Base-by-base conservation (phyloP, 148 eudicot species). In the Camellia japonica region DNA sequence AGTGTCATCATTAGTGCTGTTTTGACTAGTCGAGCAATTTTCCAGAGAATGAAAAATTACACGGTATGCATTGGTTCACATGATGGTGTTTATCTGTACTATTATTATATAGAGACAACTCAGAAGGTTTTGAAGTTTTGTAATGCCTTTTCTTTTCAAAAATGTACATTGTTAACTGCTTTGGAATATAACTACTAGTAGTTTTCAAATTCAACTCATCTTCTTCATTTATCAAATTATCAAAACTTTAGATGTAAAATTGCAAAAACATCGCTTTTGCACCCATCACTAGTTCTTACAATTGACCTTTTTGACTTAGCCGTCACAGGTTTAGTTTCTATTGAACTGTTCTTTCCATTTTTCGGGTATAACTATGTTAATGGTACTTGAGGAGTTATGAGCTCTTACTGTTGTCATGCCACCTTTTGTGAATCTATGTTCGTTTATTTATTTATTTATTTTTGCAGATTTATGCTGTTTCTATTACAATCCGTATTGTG, bases 1-100 rank as follows among this genome's bases (percentile, higher is more conserved):
- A 95, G 98, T 79, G 98, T 95, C 59, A 95, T 95, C 58, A 95
- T 95, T 55, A 95, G 98, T 84, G 98, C 98, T 77, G 98, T 95
- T 61, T 95, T 95, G 80, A 95, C 98, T 49, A 95, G 98, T 71
- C 90, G 98, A 18, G 95, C 98, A 42, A 95, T 95, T 61, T 95
- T 95, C 82, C 98, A 95, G 82, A 91, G 98, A 81, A 95, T 95
- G 98, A 95, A 95, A 85, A 95, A 95, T 80, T 95, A 95, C 87
- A 95, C 98, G 54, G 98, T 95, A 87, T 75, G 74, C 16, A 4
- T 54, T 73, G 64, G 14, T 64, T 58, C 20, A 6, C 18, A 59
- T 65, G 11, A 56, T 64, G 44, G 13, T 71, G 23, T 67, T 16
- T 30, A 30, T 30, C 38, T 30, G 38, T 30, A 30, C 38, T 30